Evolutionary conservation across 495 filamentous ascomycete species (phyloP), one percentile per base, ranked within the genome.

Genomic region (Hypoxylon subgilvum): DNA sequence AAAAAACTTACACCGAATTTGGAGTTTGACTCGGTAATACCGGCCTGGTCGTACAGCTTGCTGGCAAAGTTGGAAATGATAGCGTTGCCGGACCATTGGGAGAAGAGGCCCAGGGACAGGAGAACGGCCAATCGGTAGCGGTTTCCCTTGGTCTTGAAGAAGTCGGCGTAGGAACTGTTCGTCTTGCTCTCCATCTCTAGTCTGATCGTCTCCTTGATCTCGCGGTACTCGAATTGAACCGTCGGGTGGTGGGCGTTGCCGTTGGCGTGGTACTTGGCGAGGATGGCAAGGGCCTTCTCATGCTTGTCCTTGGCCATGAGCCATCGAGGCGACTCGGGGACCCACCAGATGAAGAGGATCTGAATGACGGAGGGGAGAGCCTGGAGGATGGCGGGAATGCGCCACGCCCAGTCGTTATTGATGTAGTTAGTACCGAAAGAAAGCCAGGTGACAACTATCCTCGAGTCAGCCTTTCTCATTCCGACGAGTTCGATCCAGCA

Each of bases 31-130:
- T 81, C 75, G 3, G 54, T 78, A 49, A 86, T 72, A 32, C 86
- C 86, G 27, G 84, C 80, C 12, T 74, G 78, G 34, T 77, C 66
- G 54, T 88, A 83, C 61, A 89, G 79, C 41, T 73, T 72, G 34
- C 71, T 75, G 38, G 83, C 72, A 65, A 86, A 89, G 74, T 88
- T 88, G 40, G 80, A 83, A 63, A 87, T 81, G 31, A 86, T 79
- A 49, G 80, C 81, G 61, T 89, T 88, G 44, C 87, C 87, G 43
- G 82, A 84, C 77, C 82, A 88, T 75, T 90, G 87, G 6, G 83
- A 84, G 72, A 86, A 82, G 63, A 86, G 62, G 61, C 85, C 85
- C 23, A 86, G 73, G 16, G 79, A 79, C 30, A 86, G 69, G 25
- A 85, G 78, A 19, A 89, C 70, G 31, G 69, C 47, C 3, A 88